Evolutionary conservation across 2,329 filamentous ascomycete genomes (phyloP), one percentile per base, ranked within the genome.

Genomic region (Alternaria ethzedia): DNA sequence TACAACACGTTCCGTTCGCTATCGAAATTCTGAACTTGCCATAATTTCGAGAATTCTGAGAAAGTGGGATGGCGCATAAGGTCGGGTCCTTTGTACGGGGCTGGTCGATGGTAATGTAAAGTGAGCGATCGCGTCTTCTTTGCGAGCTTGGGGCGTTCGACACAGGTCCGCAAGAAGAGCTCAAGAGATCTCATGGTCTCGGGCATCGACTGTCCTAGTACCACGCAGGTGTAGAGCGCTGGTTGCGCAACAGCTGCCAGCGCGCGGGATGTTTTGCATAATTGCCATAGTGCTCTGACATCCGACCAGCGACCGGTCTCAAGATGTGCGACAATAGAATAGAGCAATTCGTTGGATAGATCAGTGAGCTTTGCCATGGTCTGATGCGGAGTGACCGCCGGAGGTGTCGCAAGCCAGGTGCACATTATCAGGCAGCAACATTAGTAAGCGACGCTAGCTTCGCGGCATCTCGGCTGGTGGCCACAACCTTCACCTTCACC

Each of bases 281-380:
- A 25, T 44, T 8, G 45, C 28, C 49, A 17, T 17, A 67, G 23
- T 25, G 64, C 28, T 47, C 20, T 47, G n/a, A 54, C 45, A 30
- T 59, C 45, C 11, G 32, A 20, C 3, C 23, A 26, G 45, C 12
- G 11, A 1, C 46, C 28, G 5, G 58, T 61, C 23, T 41, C 50
- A 12, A 67, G 54, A 51, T 59, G 49, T 1, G 44, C 55, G 45
- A 47, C 30, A 7, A 61, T 50, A 20, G 26, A 32, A n/a, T 64
- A 46, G 17, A 67, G 54, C 3, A 67, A 12, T 51, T 67, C 61
- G 25, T 46, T 59, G 20, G 64, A 54, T 4, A 67, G 54, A 26
- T 55, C 52, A 6, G 32, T 50, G 52, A 65, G 47, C 28, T 54
- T 54, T 11, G 46, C 43, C 62, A 64, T 64, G 6, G 6, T 54